These are phyloP conservation scores for Botryobasidium botryosum DNA, from an alignment of 768 basidiomycete genomes.

Conservation along the genomic window DNA sequence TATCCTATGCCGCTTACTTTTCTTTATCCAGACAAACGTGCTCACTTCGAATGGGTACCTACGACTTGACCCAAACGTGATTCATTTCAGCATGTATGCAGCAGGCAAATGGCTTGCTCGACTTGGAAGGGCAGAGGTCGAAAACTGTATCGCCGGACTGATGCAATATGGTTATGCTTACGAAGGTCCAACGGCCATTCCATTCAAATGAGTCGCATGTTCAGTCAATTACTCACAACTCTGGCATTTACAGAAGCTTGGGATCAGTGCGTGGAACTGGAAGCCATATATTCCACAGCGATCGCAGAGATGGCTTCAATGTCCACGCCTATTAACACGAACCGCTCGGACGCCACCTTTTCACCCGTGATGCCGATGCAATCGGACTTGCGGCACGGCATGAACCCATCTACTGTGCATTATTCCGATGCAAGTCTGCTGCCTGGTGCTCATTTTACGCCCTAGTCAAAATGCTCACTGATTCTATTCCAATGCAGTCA, in stretches of 20 bases:
- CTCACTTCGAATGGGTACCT: slow-evolving; percentile 78
- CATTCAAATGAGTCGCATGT: background rate
- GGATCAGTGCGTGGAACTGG: slow-evolving; percentile 55
- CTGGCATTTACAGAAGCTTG: slow-evolving; percentile 75
- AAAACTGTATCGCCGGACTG: slow-evolving; percentile 68
- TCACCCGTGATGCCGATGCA: no score
- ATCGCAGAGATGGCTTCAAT: no score
- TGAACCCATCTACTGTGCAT: no score
- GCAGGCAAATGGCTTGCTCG: slow-evolving; percentile 70
- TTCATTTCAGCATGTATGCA: slow-evolving; percentile 74
- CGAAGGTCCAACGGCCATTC: background rate
- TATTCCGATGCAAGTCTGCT: no score
- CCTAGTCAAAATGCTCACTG: no score
- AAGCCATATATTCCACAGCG: slow-evolving; percentile 25
- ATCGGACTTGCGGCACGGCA: no score
- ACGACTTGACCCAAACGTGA: slow-evolving; percentile 72
- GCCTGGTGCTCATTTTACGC: no score
- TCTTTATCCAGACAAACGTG: slow-evolving; percentile 44
- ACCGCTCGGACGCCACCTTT: no score
- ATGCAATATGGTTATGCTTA: slow-evolving; percentile 53
- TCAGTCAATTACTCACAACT: slow-evolving; percentile 5
- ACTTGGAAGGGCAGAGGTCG: slow-evolving; percentile 66
- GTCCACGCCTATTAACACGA: no score
- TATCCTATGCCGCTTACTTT: slow-evolving; percentile 1
- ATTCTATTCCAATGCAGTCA: no score